Percentiles rank a stretch among this genome's conserved stretches.
Conservation (phyloP, 2,329 filamentous ascomycete species). For the Xylaria digitata region DNA sequence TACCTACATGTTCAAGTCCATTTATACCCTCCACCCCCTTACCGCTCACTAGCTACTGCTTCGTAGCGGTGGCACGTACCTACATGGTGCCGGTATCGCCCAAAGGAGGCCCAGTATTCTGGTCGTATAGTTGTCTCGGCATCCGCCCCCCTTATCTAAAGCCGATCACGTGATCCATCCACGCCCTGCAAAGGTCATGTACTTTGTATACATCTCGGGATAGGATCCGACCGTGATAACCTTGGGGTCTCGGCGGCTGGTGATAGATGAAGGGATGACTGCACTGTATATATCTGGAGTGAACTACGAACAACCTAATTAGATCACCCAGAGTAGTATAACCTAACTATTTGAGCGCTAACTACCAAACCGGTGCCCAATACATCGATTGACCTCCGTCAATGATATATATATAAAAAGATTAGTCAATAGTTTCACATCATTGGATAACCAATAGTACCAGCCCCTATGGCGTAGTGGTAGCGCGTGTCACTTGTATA, state of each 20-base stretch:
- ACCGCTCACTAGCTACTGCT: neutral
- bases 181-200: neutral
- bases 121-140: conserved; percentile 22
- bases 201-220: neutral
- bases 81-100: conserved; percentile 32
- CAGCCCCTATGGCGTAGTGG: conserved; percentile 42
- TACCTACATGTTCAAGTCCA: conserved; percentile 9
- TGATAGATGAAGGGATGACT: too few species aligned
- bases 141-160: conserved; percentile 6
- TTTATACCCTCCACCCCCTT: neutral
- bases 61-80: neutral
- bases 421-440: too few species aligned
- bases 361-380: too few species aligned
- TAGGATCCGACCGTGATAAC: too few species aligned
- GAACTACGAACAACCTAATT: too few species aligned
- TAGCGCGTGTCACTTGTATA: conserved; percentile 43
- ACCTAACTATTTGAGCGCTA: too few species aligned
- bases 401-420: too few species aligned
- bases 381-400: too few species aligned
- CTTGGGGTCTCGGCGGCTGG: too few species aligned
- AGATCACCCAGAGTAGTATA: too few species aligned
- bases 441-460: too few species aligned
- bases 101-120: conserved; percentile 15
- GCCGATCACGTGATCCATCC: conserved; percentile 31
- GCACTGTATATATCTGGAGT: too few species aligned